phyloP scores from a whole-genome alignment of 345 rosid species.

The Ailanthus altissimus region DNA sequence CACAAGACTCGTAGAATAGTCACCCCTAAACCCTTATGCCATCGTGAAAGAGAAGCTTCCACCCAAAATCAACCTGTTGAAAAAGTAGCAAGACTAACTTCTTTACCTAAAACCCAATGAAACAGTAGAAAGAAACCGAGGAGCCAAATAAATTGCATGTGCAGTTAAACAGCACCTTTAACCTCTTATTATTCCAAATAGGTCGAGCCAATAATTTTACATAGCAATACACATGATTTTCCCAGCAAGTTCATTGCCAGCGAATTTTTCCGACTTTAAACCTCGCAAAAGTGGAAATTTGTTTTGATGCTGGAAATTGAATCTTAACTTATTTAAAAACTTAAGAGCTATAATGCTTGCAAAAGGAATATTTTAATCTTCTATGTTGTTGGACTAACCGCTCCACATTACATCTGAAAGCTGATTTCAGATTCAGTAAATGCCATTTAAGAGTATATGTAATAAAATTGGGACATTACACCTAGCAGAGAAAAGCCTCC shows the following conservation, averaged over 20 bases:
- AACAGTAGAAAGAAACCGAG: background rate
- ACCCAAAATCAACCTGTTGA: too few relatives aligned
- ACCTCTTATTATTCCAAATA: background rate
- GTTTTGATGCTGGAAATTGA: background rate
- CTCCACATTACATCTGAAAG: background rate
- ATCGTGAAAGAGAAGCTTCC: too few relatives aligned
- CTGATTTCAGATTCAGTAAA: background rate
- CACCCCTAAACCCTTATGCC: too few relatives aligned
- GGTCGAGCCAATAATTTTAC: background rate
- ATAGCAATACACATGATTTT: background rate
- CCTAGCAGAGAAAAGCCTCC: constrained; percentile 1
- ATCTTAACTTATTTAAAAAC: background rate
- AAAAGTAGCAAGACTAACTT: too few relatives aligned
- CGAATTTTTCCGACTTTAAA: background rate
- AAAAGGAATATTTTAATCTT: background rate
- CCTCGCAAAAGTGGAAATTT: background rate
- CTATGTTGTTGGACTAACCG: background rate
- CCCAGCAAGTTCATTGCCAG: too few relatives aligned
- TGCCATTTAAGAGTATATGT: background rate
- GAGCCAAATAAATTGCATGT: background rate
- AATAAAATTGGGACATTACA: background rate
- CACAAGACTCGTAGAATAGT: too few relatives aligned
- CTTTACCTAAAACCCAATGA: too few relatives aligned
- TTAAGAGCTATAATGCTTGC: background rate
- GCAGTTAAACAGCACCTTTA: background rate